These are phyloP conservation scores for Flaveria bidentis DNA, from an alignment of 129 eudicot species.

Conservation along the genomic window DNA sequence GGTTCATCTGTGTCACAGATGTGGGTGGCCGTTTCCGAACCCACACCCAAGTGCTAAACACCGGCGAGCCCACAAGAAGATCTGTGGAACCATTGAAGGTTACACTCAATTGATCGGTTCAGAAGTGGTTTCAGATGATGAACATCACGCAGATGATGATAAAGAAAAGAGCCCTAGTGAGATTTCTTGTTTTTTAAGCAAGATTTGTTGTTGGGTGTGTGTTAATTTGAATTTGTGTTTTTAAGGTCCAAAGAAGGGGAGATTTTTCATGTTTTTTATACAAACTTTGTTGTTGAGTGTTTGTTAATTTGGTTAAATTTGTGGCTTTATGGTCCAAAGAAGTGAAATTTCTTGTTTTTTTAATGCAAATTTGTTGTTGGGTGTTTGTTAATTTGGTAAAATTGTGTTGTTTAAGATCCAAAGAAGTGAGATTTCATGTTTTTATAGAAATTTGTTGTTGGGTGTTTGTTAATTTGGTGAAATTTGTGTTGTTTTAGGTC, in stretches of 20 bases:
- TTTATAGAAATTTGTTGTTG: too few species aligned
- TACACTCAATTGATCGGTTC: slow-evolving; percentile 42
- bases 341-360: slow-evolving; percentile 38
- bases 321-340: not conserved
- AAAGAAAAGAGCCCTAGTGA: slow-evolving; percentile 60
- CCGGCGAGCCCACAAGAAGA: slow-evolving; percentile 84
- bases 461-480: not conserved
- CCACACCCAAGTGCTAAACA: slow-evolving; percentile 88
- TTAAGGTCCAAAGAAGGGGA: slow-evolving; percentile 34
- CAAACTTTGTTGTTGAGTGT: too few species aligned
- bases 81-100: slow-evolving; percentile 84
- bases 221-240: slow-evolving; percentile 12
- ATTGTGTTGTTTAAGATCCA: slow-evolving; percentile 39
- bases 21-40: slow-evolving; percentile 95
- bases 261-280: too few species aligned
- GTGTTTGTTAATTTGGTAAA: slow-evolving; percentile 10
- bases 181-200: not conserved
- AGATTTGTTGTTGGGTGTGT: not conserved
- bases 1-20: slow-evolving; percentile 61
- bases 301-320: too few species aligned
- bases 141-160: slow-evolving; percentile 49
- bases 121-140: slow-evolving; percentile 54
- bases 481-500: not conserved
- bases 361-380: not conserved
- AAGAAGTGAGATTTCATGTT: too few species aligned